Base-by-base conservation (phyloP, 1,284 basidiomycete species). In the Ustilago esculenta region DNA sequence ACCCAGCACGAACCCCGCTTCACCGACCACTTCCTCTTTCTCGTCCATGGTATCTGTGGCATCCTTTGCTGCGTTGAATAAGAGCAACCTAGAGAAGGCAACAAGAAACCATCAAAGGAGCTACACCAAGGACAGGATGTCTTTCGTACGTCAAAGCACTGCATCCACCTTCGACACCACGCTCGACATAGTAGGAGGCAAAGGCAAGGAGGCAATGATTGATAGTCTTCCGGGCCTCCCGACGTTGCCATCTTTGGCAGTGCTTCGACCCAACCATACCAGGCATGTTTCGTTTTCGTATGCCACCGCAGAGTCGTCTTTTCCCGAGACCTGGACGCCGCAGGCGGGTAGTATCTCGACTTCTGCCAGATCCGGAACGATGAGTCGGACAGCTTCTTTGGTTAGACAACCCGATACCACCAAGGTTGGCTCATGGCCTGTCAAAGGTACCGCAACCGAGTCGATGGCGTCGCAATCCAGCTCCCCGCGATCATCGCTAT, bases 1-100 rank as follows among this genome's bases (percentile, higher is more conserved):
- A 0, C 86, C 33, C n/a, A 17, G 11, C 33, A 14, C 33, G 12
- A 35, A 35, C 33, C 33, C 33, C 15, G 33, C 8, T n/a, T 35
- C n/a, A 17, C 33, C 33, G n/a, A 35, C 33, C 6, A 14, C 33
- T 17, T 35, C 33, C 6, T 35, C 33, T 17, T 35, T 17, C 33
- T 10, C 33, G 33, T 35, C 33, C 33, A 8, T 35, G 6, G 12
- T n/a, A 12, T 35, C 33, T 6, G 33, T 35, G 33, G 33, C 33
- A 7, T 35, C 33, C 12, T 35, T 35, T 17, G 33, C 33, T 10
- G 11, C 33, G 9, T 35, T 35, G 33, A 35, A 35, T n/a, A 10
- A 35, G n/a, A 35, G n/a, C 33, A 35, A 35, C 15, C 15, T 35
- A 10, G 33, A 35, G 9, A 35, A 35, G n/a, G 33, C 5, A 14